These are phyloP conservation scores for Thielaviopsis ethacetica DNA, from an alignment of 2,329 filamentous ascomycete species.

Conservation along the genomic window DNA sequence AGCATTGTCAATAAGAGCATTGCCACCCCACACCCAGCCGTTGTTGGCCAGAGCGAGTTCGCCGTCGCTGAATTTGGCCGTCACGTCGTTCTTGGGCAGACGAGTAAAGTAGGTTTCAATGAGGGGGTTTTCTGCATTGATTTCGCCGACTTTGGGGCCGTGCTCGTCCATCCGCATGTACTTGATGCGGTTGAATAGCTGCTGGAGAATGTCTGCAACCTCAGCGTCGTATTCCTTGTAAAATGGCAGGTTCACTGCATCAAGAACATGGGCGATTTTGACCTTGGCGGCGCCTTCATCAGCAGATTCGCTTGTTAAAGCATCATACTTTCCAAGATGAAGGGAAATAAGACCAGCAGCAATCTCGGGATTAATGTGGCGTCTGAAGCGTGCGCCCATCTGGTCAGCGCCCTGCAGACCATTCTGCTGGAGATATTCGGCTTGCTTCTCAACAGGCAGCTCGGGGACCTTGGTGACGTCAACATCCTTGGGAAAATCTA, in stretches of 20 bases:
- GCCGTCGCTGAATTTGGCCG: conserved; percentile 57
- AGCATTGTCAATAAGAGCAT: conserved; percentile 85
- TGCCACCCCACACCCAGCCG: conserved; percentile 97
- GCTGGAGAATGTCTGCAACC: conserved; percentile 66
- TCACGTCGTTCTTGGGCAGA: conserved; percentile 61
- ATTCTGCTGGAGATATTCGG: conserved; percentile 48
- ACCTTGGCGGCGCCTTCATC: conserved; percentile 29
- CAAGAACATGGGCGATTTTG: conserved; percentile 48
- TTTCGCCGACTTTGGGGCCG: conserved; percentile 70
- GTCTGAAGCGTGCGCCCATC: conserved; percentile 64
- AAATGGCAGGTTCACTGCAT: conserved; percentile 72
- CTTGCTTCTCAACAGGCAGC: conserved; percentile 24
- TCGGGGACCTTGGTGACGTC: conserved; percentile 14
- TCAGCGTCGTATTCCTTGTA: conserved; percentile 89
- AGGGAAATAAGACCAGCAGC: conserved; percentile 33
- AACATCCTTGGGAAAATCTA: conserved; percentile 33
- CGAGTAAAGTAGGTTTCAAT: conserved; percentile 94
- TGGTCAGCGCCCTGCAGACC: conserved; percentile 55
- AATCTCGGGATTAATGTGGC: conserved; percentile 51
- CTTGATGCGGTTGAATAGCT: conserved; percentile 87
- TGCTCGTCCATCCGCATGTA: conserved; percentile 87
- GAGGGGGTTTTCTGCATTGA: conserved; percentile 61
- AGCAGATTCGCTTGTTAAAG: conserved; percentile 20
- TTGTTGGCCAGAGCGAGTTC: conserved; percentile 83
- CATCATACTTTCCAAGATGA: conserved; percentile 33